Base-by-base conservation (phyloP, 2,329 filamentous ascomycete genomes). In the Tolypocladium sp. region DNA sequence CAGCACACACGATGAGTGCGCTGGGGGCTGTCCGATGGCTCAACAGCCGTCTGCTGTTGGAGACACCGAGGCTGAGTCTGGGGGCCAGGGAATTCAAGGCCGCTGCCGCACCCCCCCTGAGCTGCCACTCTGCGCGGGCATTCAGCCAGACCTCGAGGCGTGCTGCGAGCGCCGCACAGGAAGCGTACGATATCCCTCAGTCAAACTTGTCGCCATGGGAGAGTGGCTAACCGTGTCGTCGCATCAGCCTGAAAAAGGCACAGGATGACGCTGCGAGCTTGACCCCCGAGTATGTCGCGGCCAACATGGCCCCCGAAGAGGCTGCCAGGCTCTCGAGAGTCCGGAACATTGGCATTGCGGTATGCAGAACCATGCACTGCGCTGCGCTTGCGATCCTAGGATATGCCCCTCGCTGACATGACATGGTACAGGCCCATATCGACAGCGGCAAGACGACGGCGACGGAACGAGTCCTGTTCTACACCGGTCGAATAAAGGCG, bases 381-480 rank as follows among this genome's bases (percentile, higher is more conserved):
- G n/a, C 9, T 25, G 13, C 9, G 17, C 3, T 13, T 53, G 37
- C 13, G 33, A 30, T n/a, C 3, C 17, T n/a, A 3, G 30, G 2
- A 1, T 5, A 22, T 37, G 30, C 15, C 12, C 5, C 49, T 52
- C 51, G 37, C 57, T 60, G 30, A 61, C 55, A 12, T 15, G 13
- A 46, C 30, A 44, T 55, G 64, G 69, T 49, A 59, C 67, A 92
- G 88, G 94, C 94, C 65, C 94, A 99, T 73, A 99, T 99, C 73
- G 94, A 99, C 79, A 96, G 91, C 70, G 94, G 94, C 68, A 99
- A 99, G 79, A 99, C 94, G 41, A 99, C 94, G 42, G 90, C 87
- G 63, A 97, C 92, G 59, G 94, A 99, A 78, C 90, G 94, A 74
- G 92, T 99, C 52, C 88, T 99, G 59, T 99, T 92, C 83, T 99